A percentile compares a stretch with the other conserved stretches of the same genome.
phyloP scores from a whole-genome alignment of 140 eudicot genomes.

The Bidens hawaiensis region DNA sequence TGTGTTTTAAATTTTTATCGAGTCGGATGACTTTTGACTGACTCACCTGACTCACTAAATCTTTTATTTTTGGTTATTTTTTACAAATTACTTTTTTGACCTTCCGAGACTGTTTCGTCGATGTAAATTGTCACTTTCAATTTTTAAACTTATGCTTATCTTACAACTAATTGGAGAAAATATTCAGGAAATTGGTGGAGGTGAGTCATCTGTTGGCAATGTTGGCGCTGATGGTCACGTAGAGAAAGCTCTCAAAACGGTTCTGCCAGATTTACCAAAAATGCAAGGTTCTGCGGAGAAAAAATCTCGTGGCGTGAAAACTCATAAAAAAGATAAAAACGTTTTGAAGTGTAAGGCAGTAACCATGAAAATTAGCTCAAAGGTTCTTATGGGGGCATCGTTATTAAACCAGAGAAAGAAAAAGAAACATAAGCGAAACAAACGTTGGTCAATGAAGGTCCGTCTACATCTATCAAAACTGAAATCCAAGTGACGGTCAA shows the following conservation, averaged over 20 bases:
- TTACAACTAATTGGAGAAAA: neutral
- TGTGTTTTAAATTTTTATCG: too few relatives aligned
- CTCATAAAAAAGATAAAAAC: conserved; percentile 26
- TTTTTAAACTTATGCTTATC: neutral
- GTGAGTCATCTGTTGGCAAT: conserved; percentile 12
- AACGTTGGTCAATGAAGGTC: conserved; percentile 29
- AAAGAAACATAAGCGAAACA: conserved; percentile 49
- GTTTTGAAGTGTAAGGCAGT: conserved; percentile 28
- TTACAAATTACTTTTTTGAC: too few relatives aligned
- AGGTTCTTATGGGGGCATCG: conserved; percentile 43
- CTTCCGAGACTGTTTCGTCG: neutral
- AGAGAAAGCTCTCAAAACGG: neutral
- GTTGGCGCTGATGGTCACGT: conserved; percentile 14
- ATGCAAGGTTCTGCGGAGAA: neutral
- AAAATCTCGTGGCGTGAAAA: neutral
- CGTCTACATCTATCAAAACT: conserved; percentile 34
- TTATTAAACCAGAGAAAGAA: conserved; percentile 44
- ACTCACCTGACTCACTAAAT: neutral
- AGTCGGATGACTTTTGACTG: neutral
- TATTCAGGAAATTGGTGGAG: conserved; percentile 12
- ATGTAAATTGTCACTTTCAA: neutral
- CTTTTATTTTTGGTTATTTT: too few relatives aligned
- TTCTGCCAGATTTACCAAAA: neutral
- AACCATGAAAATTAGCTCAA: conserved; percentile 57
- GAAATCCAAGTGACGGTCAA: conserved; percentile 21